Conservation (phyloP, 768 basidiomycete species). For the Coprinopsis cinerea region DNA sequence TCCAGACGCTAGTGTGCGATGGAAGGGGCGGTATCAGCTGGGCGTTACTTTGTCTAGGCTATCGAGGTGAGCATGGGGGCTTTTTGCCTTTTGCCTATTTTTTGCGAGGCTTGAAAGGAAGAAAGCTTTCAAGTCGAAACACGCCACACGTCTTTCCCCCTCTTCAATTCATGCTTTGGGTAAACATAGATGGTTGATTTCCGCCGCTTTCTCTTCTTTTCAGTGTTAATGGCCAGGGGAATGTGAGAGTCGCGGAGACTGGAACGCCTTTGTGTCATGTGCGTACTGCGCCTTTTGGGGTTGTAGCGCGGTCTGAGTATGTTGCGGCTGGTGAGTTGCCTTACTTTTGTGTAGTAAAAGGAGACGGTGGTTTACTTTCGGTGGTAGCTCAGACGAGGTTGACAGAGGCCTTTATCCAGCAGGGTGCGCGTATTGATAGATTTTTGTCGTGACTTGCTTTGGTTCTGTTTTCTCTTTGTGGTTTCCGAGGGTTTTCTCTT, state of each 20-base stretch:
- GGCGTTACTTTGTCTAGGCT: slow-evolving; percentile 69
- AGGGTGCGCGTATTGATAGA: slow-evolving; percentile 45
- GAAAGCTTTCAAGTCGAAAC: slow-evolving; percentile 3
- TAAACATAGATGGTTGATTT: too few relatives aligned
- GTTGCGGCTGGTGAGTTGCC: slow-evolving; percentile 65
- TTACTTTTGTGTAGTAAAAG: slow-evolving; percentile 5
- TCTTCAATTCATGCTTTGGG: too few relatives aligned
- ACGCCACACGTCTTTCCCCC: neutral
- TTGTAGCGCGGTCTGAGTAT: slow-evolving; percentile 68
- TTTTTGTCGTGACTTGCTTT: slow-evolving; percentile 26
- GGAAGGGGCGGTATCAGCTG: slow-evolving; percentile 70
- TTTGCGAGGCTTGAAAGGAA: neutral
- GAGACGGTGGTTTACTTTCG: slow-evolving; percentile 5
- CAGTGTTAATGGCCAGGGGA: slow-evolving; percentile 33
- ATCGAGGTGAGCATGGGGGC: slow-evolving; percentile 52
- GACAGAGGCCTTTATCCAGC: slow-evolving; percentile 47
- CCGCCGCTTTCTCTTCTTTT: neutral
- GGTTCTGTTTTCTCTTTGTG: too few relatives aligned
- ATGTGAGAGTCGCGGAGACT: slow-evolving; percentile 38
- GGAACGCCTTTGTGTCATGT: slow-evolving; percentile 66
- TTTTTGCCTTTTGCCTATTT: slow-evolving; percentile 3
- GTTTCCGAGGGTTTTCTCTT: too few relatives aligned
- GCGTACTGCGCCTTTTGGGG: slow-evolving; percentile 74
- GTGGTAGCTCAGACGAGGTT: slow-evolving; percentile 40
- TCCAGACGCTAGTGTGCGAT: slow-evolving; percentile 83